phyloP scores from a whole-genome alignment of 208 protist species.

The Phytomonas sp. region DNA sequence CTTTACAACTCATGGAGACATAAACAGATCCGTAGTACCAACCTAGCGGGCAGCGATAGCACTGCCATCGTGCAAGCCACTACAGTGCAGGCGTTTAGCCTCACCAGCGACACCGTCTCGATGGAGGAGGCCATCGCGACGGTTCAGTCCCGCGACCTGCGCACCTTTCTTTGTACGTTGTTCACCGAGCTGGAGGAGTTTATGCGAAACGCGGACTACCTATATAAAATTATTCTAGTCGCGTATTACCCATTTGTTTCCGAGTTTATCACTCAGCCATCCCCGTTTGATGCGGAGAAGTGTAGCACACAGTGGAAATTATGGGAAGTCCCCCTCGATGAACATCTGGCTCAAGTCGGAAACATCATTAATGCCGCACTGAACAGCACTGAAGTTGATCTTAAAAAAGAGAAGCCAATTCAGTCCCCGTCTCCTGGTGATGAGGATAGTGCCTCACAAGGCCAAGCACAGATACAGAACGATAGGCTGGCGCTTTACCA shows the following conservation, averaged over 20 bases:
- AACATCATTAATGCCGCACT: background rate
- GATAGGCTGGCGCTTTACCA: background rate
- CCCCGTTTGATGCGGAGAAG: conserved; percentile 30
- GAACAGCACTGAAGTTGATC: background rate
- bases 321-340: conserved; percentile 16
- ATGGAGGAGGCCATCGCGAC: conserved; percentile 65
- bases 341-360: background rate
- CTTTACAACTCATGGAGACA: conserved; percentile 71
- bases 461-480: background rate
- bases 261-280: conserved; percentile 29
- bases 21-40: conserved; percentile 25
- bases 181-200: conserved; percentile 78
- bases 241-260: conserved; percentile 69
- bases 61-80: conserved; percentile 52
- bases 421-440: background rate
- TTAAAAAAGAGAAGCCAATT: background rate
- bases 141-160: conserved; percentile 50
- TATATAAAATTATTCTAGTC: conserved; percentile 54
- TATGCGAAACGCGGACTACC: conserved; percentile 71
- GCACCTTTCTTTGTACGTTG: conserved; percentile 54
- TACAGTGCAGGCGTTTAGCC: conserved; percentile 41
- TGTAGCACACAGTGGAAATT: conserved; percentile 42
- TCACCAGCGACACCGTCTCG: conserved; percentile 44
- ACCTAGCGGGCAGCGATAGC: conserved; percentile 13
- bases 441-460: background rate